Evolutionary conservation across 2,329 filamentous ascomycete genomes (phyloP), one percentile per base, ranked within the genome.

Genomic region (Sordariomycetes sp.): DNA sequence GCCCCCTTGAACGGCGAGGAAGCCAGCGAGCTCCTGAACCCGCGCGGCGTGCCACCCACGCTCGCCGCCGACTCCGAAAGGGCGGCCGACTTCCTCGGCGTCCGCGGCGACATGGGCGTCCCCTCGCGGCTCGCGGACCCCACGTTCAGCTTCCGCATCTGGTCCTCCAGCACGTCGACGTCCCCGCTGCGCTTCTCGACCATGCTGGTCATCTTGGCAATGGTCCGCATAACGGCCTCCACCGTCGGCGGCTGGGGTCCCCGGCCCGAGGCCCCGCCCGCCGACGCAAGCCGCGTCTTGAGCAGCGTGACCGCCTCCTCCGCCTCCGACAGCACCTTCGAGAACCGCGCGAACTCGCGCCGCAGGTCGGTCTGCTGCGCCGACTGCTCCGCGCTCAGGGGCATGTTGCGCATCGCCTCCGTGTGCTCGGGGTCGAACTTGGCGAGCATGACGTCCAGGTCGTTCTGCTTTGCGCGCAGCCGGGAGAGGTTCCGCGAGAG

Each of bases 161-260:
- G 89, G 53, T 85, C 82, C 71, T 97, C 94, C 35, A 97, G 78
- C 7, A 96, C 82, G 67, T 96, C 90, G 56, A 99, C 84, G 64
- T 97, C 92, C 59, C 86, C 89, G 66, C 88, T 94, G 67, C 89
- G 88, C 72, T 90, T 89, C 75, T 97, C 89, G 0, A 88, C 88
- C 86, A 96, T 92, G 59, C 77, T 81, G 36, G 91, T 96, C 87
- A 99, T 91, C 66, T 94, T 96, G 59, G 78, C 77, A 62, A 99
- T 95, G 1, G 94, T 99, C 59, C 88, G 89, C 63, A 91, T 86
- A 22, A 99, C 89, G 0, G 90, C 89, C 64, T 96, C 94, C 10
- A 96, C 89, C 0, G 91, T 96, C 0, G 94, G 94, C 4, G 85
- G 80, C 55, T 78, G 76, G 12, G 70, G 56, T 6, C 71, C 70